These are phyloP conservation scores for Alnus glutinosa DNA, from an alignment of 306 rosid genomes.

Conservation along the genomic window DNA sequence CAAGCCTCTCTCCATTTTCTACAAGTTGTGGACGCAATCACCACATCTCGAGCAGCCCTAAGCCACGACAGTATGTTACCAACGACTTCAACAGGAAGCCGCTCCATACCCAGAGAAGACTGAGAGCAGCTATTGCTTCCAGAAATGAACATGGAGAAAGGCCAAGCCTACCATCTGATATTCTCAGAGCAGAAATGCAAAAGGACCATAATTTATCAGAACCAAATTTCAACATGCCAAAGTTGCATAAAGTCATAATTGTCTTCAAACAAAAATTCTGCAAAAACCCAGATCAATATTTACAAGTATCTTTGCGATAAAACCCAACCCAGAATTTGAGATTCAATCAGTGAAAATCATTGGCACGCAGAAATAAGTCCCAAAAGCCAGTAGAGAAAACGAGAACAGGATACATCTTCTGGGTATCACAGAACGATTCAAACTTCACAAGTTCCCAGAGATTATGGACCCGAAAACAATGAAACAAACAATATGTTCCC, in stretches of 20 bases:
- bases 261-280: neutral
- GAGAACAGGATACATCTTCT: too few relatives aligned
- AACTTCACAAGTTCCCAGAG: neutral
- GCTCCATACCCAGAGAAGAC: conserved; percentile 46
- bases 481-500: neutral
- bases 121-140: neutral
- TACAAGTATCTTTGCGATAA: neutral
- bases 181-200: neutral
- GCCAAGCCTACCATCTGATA: neutral
- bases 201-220: neutral
- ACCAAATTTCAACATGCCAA: neutral
- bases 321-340: too few relatives aligned
- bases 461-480: neutral
- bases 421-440: too few relatives aligned
- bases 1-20: conserved; percentile 72
- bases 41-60: conserved; percentile 68
- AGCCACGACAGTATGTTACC: conserved; percentile 82
- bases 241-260: neutral
- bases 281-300: neutral
- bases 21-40: conserved; percentile 81
- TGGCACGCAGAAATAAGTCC: neutral
- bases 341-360: neutral
- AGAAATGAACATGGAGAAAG: neutral
- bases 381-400: neutral
- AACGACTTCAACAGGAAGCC: conserved; percentile 82